phyloP scores from a whole-genome alignment of 75 land plant genomes.

The Pinus albicaulis region DNA sequence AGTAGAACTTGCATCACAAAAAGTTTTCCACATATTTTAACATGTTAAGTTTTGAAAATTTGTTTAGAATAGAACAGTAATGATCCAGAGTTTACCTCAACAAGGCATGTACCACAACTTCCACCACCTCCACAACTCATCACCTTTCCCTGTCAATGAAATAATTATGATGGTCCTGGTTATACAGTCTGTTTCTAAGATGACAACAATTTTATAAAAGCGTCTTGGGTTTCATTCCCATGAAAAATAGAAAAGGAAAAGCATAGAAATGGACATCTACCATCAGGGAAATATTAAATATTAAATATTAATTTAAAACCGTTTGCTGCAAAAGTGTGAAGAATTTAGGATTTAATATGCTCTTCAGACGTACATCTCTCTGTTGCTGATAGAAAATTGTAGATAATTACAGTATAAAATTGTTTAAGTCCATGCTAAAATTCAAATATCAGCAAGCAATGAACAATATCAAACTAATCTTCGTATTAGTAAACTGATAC shows the following conservation, averaged over 20 bases:
- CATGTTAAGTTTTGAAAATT: not conserved
- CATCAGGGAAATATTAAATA: slow-evolving; percentile 1
- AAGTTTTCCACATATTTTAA: not conserved
- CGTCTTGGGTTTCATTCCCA: not conserved
- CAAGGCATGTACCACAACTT: slow-evolving; percentile 98
- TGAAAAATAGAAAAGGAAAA: not conserved
- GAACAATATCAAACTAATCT: not conserved
- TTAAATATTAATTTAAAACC: not conserved
- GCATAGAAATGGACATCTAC: not conserved
- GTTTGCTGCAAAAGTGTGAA: not conserved
- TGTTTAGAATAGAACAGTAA: not conserved
- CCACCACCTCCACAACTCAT: slow-evolving; percentile 99
- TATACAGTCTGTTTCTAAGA: not conserved
- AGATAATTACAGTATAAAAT: not conserved
- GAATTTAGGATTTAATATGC: not conserved
- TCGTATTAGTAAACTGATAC: not conserved
- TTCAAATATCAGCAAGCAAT: not conserved
- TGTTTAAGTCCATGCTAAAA: not conserved
- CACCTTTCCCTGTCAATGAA: slow-evolving; percentile 73
- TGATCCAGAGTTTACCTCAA: slow-evolving; percentile 54
- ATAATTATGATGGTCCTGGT: not conserved
- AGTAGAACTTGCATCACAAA: not conserved
- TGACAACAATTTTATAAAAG: not conserved
- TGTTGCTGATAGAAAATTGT: not conserved
- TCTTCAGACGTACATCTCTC: not conserved